Base-by-base conservation (phyloP, 2,329 filamentous ascomycete genomes). In the Colletotrichum brevisporum region DNA sequence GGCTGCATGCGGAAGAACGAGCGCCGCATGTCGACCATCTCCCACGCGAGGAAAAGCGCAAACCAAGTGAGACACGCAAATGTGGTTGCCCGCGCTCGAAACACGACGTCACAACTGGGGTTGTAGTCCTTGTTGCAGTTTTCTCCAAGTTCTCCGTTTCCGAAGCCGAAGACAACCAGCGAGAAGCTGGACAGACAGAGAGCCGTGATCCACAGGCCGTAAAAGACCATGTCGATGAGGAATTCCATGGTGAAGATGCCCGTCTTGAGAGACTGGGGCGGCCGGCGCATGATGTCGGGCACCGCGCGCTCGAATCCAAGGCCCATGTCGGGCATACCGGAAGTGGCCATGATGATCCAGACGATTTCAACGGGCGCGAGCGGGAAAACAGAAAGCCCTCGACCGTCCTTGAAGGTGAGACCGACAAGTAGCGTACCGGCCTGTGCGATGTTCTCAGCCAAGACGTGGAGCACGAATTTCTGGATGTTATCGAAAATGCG, bases 321-420 rank as follows among this genome's bases (percentile, higher is more conserved):
- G 63, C 90, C 90, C 87, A 92, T 91, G 71, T 91, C 90, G 2
- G 90, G 90, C 69, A 91, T 82, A 16, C 86, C 87, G 54, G 88
- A 90, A 1, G 90, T 92, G 67, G 91, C 85, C 89, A 92, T 91
- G 75, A 91, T 92, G 69, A 92, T 88, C 90, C 90, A 92, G 51
- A 92, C 82, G 69, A 92, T 90, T 71, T 92, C 87, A 10, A 92
- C 87, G 0, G 90, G 90, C 0, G 89, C 82, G 8, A 92, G 84
- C 0, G 90, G 90, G 74, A 91, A 92, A 6, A 91, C 89, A 0
- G 89, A 91, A 41, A 90, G 81, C 4, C 83, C 81, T 41, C 81
- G 81, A 5, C 76, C 70, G 72, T 92, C 90, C 77, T 91, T 91
- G 81, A 92, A 91, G 0, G 82, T 87, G 3, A 92, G 83, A 64